Conservation (phyloP, 371 early-diverging fungal species). For the Syncephalastrum sp. region DNA sequence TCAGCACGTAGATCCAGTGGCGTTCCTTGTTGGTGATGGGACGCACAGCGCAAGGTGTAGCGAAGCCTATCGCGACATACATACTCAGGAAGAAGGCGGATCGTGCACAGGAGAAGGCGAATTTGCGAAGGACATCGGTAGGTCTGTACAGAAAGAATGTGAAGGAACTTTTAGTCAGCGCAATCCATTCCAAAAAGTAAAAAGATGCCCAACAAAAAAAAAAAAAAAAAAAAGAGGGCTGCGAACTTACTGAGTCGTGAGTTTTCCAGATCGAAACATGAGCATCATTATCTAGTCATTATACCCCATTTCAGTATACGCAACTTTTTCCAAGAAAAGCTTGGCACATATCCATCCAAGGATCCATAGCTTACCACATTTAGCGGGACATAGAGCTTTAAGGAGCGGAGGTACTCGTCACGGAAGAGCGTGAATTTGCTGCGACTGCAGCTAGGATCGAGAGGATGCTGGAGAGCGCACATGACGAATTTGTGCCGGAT, state of each 20-base stretch:
- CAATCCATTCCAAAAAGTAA: background rate
- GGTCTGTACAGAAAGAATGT: slow-evolving; percentile 24
- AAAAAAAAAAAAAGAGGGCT: background rate
- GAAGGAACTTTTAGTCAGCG: background rate
- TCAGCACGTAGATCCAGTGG: slow-evolving; percentile 51
- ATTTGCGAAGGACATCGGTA: slow-evolving; percentile 31
- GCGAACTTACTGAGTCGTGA: slow-evolving; percentile 44
- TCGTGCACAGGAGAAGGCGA: slow-evolving; percentile 59
- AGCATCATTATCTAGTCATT: slow-evolving; percentile 51
- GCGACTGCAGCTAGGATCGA: slow-evolving; percentile 51
- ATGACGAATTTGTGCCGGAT: slow-evolving; percentile 66
- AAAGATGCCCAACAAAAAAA: slow-evolving; percentile 1
- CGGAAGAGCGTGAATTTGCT: slow-evolving; percentile 39
- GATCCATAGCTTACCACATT: slow-evolving; percentile 56
- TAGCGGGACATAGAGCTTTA: slow-evolving; percentile 69
- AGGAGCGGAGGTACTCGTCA: slow-evolving; percentile 54
- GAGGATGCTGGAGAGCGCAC: slow-evolving; percentile 77
- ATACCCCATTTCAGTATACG: background rate
- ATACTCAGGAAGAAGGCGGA: slow-evolving; percentile 71
- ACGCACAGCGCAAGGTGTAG: slow-evolving; percentile 67
- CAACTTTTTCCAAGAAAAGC: background rate
- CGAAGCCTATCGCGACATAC: slow-evolving; percentile 65
- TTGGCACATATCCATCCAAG: background rate
- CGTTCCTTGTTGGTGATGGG: slow-evolving; percentile 55
- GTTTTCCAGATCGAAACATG: slow-evolving; percentile 48